phyloP scores from a whole-genome alignment of 768 basidiomycete genomes.

The Leccinellum rugosiceps region DNA sequence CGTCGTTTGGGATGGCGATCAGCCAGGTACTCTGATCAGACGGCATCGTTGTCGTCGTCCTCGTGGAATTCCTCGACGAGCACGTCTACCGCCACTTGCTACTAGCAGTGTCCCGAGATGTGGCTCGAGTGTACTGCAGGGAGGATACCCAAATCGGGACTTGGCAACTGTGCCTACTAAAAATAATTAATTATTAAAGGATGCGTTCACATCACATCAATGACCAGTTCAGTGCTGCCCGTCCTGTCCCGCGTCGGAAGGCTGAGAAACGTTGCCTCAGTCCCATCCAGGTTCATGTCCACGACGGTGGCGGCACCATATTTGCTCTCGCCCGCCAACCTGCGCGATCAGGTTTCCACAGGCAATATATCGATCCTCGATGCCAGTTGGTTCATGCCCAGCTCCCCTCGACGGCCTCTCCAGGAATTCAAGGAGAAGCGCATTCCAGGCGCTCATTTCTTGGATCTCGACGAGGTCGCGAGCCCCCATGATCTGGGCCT shows the following conservation, averaged over 20 bases:
- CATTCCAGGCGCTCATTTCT: constrained; percentile 68
- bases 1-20: constrained; percentile 80
- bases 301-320: constrained; percentile 41
- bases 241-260: constrained; percentile 7
- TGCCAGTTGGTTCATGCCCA: constrained; percentile 94
- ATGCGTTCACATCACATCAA: not conserved
- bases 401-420: constrained; percentile 64
- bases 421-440: constrained; percentile 66
- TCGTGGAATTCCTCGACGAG: constrained; percentile 7
- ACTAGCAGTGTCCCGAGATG: not conserved
- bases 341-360: constrained; percentile 37
- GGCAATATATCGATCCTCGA: constrained; percentile 52
- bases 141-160: constrained; percentile 10
- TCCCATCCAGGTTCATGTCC: constrained; percentile 35
- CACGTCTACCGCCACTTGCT: not conserved
- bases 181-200: constrained; percentile 17
- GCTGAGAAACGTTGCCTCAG: constrained; percentile 1
- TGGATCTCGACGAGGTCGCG: constrained; percentile 80
- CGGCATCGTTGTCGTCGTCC: constrained; percentile 58
- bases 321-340: constrained; percentile 49
- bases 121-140: not conserved
- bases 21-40: constrained; percentile 97
- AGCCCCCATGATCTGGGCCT: constrained; percentile 73
- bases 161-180: not conserved
- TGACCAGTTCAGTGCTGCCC: not conserved